A percentile compares a stretch with the other conserved stretches of the same genome.
phyloP scores from a whole-genome alignment of 306 rosid genomes.

The Datisca glomerata region DNA sequence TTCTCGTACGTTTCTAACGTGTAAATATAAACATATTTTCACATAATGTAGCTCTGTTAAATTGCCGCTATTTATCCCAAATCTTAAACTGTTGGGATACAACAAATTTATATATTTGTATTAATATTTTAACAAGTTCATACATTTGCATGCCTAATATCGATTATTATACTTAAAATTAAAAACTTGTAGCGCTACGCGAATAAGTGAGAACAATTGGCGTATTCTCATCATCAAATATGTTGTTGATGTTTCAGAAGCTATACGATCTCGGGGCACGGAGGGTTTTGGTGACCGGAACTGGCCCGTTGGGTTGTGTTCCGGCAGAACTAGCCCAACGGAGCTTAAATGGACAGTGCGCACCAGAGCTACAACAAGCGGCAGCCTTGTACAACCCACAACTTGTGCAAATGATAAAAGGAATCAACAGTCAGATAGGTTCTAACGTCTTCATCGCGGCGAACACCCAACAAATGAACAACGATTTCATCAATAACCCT shows the following conservation, averaged over 20 bases:
- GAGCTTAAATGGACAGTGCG: slow-evolving; percentile 37
- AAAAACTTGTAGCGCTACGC: too few species aligned
- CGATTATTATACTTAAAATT: neutral
- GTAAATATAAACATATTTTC: neutral
- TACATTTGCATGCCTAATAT: neutral
- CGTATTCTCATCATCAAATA: too few species aligned
- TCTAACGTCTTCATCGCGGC: slow-evolving; percentile 28
- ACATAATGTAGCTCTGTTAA: too few species aligned
- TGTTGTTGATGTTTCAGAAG: slow-evolving; percentile 10
- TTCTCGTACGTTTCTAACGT: slow-evolving; percentile 15
- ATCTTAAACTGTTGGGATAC: too few species aligned
- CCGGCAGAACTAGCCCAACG: slow-evolving; percentile 34
- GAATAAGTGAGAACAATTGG: too few species aligned
- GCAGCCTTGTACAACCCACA: slow-evolving; percentile 23
- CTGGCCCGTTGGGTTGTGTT: slow-evolving; percentile 44
- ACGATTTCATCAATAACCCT: slow-evolving; percentile 35
- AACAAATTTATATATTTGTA: too few species aligned
- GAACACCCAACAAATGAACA: slow-evolving; percentile 33
- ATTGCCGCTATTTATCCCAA: too few species aligned
- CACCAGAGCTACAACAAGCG: slow-evolving; percentile 27
- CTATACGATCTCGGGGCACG: slow-evolving; percentile 36
- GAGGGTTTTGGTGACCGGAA: slow-evolving; percentile 43
- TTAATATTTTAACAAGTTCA: neutral
- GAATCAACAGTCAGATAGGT: slow-evolving; percentile 24
- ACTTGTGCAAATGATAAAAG: slow-evolving; percentile 16